These are phyloP conservation scores for Purshia tridentata DNA, from an alignment of 306 rosid species.

Conservation along the genomic window DNA sequence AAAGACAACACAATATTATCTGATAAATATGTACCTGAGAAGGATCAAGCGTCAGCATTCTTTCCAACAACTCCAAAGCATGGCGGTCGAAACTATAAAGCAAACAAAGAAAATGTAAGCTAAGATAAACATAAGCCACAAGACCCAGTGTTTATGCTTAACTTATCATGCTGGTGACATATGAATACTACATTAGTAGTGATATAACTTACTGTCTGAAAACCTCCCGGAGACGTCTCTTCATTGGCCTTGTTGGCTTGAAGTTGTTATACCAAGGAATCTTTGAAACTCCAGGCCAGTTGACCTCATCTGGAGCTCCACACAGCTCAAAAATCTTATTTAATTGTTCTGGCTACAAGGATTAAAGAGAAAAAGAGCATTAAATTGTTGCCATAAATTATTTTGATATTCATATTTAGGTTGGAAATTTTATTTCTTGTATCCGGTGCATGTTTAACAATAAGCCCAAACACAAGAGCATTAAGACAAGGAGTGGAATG, in stretches of 20 bases:
- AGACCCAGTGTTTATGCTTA: background rate
- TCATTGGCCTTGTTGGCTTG: conserved; percentile 51
- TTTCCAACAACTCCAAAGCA: conserved; percentile 52
- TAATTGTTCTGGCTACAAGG: conserved; percentile 48
- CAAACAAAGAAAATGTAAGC: conserved; percentile 8
- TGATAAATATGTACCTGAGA: conserved; percentile 40
- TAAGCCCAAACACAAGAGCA: background rate
- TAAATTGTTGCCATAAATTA: background rate
- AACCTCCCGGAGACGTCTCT: conserved; percentile 48
- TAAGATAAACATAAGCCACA: background rate
- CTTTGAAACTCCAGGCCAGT: conserved; percentile 58
- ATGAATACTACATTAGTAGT: background rate
- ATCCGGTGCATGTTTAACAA: background rate
- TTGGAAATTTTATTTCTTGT: background rate
- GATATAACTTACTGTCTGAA: conserved; percentile 48
- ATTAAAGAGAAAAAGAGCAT: background rate
- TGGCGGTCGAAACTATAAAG: conserved; percentile 48
- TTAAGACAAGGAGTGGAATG: background rate
- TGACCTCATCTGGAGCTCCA: conserved; percentile 53
- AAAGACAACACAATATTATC: background rate
- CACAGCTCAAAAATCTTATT: conserved; percentile 55
- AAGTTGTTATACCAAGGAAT: conserved; percentile 59
- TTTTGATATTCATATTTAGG: background rate
- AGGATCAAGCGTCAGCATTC: conserved; percentile 51
- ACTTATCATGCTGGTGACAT: background rate